phyloP scores from a whole-genome alignment of 306 rosid genomes.

The Fragaria ananassa region DNA sequence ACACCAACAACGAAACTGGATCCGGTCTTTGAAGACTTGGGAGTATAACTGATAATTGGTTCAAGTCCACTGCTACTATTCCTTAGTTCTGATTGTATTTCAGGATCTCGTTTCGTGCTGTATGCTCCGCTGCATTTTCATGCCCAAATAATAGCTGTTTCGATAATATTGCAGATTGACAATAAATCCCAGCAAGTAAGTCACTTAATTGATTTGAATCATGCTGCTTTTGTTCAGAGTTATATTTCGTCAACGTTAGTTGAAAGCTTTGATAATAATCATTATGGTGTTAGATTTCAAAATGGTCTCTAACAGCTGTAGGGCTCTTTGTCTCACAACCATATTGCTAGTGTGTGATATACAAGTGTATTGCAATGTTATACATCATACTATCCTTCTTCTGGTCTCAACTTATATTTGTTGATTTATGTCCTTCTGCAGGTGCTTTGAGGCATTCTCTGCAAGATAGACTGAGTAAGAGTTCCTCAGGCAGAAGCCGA shows the following conservation, averaged over 20 bases:
- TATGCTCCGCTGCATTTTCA: neutral
- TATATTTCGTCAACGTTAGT: no score
- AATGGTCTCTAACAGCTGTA: neutral
- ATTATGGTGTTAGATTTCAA: neutral
- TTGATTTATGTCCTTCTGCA: slow-evolving; percentile 28
- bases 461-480: no score
- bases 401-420: slow-evolving; percentile 10
- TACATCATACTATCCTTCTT: neutral
- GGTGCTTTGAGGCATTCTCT: slow-evolving; percentile 92
- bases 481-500: no score
- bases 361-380: no score
- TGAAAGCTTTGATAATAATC: no score
- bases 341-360: no score
- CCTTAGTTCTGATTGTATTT: neutral
- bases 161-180: slow-evolving; percentile 87
- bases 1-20: neutral
- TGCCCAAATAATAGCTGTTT: neutral
- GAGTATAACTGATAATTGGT: no score
- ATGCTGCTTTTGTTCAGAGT: neutral
- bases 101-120: neutral
- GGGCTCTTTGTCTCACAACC: neutral
- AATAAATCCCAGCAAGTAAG: slow-evolving; percentile 89
- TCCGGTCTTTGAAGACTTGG: neutral
- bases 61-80: no score
- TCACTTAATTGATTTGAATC: slow-evolving; percentile 7